Evolutionary conservation across 2,329 filamentous ascomycete genomes (phyloP).

Genomic region (Lasiodiplodia citricola): DNA sequence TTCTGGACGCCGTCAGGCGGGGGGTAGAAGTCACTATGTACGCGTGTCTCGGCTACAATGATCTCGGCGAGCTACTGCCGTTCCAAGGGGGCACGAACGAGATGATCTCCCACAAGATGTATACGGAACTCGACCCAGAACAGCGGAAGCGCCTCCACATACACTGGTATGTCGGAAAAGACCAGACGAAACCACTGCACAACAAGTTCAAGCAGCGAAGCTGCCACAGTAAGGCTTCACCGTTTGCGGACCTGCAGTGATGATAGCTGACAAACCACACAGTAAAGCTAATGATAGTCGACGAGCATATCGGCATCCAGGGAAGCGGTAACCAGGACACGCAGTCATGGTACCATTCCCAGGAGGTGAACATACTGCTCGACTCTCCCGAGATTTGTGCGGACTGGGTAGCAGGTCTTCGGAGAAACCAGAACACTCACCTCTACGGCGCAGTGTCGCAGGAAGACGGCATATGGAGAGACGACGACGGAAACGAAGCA

Average conservation of each 20-base stretch:
- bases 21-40: conserved; percentile 73
- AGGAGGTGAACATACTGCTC: conserved; percentile 78
- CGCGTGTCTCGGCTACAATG: conserved; percentile 80
- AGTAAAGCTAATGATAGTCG: conserved; percentile 76
- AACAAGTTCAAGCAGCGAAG: conserved; percentile 68
- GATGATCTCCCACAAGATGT: conserved; percentile 67
- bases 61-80: conserved; percentile 75
- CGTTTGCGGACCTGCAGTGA: not conserved
- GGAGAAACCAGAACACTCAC: conserved; percentile 71
- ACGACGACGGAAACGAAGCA: conserved; percentile 44
- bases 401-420: conserved; percentile 66
- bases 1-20: conserved; percentile 68
- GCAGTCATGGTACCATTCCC: conserved; percentile 78
- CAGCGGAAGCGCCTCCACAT: conserved; percentile 62
- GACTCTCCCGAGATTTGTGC: conserved; percentile 67
- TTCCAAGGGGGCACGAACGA: conserved; percentile 79
- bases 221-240: conserved; percentile 60
- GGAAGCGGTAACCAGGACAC: conserved; percentile 83
- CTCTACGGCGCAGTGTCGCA: conserved; percentile 59
- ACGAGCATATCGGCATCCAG: conserved; percentile 70
- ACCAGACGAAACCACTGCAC: conserved; percentile 70
- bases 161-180: conserved; percentile 75
- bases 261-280: not conserved
- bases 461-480: conserved; percentile 58
- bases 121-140: conserved; percentile 57